Percentiles rank a stretch among this genome's conserved stretches.
Evolutionary conservation across 169 alveolate species (phyloP).

Genomic region (Amoebophrya sp.): DNA sequence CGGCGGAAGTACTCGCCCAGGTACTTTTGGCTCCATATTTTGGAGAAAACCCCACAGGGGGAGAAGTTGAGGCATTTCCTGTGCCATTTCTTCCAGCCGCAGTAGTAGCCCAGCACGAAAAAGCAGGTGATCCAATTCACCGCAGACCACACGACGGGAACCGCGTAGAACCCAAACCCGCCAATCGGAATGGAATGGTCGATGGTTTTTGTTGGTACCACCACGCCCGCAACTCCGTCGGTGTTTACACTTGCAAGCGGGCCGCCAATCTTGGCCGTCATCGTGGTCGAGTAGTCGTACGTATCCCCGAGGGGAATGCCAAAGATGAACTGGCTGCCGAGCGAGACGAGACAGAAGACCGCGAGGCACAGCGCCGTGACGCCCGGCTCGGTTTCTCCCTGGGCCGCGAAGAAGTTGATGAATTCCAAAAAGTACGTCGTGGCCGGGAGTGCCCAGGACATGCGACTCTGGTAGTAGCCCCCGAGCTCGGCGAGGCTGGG

Average conservation of each 20-base stretch:
- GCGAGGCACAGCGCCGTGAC: background rate
- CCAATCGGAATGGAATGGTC: background rate
- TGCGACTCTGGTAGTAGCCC: constrained; percentile 2
- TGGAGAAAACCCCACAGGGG: background rate
- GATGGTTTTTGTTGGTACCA: too few species aligned
- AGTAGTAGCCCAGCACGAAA: background rate
- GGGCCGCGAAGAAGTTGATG: background rate
- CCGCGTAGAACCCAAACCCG: background rate
- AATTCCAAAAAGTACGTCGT: background rate
- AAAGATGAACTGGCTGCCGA: background rate
- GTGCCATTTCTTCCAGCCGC: background rate
- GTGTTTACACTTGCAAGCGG: too few species aligned
- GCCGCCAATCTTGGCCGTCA: too few species aligned
- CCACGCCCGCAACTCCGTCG: too few species aligned
- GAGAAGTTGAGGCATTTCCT: background rate
- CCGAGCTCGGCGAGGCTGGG: constrained; percentile 1
- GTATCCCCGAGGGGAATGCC: background rate
- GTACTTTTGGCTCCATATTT: background rate
- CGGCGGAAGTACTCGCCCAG: background rate
- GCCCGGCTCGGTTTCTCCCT: background rate
- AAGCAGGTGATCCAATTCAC: background rate
- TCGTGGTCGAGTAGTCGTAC: background rate
- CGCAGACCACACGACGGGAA: background rate
- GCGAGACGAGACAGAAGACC: background rate
- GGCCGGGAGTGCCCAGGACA: background rate